Percentiles rank a stretch among this genome's conserved stretches.
Evolutionary conservation across 805 yeast species (phyloP).

Genomic region (Candida ovalis): DNA sequence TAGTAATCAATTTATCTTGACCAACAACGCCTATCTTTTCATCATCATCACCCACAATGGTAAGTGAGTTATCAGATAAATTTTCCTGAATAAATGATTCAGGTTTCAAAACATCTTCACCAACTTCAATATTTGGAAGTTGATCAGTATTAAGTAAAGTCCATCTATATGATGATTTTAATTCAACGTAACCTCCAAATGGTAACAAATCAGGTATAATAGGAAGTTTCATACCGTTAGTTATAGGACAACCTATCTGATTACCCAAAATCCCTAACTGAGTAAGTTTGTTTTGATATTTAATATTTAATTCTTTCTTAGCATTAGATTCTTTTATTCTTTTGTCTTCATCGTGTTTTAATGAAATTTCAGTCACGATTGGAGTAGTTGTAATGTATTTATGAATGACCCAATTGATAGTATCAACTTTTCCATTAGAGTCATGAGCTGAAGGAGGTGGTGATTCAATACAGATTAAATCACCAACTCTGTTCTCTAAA

Average conservation of each 20-base stretch:
- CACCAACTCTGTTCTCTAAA: conserved; percentile 47
- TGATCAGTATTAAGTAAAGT: conserved; percentile 20
- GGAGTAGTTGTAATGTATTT: conserved; percentile 49
- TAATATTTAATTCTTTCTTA: conserved; percentile 19
- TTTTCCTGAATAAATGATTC: conserved; percentile 34
- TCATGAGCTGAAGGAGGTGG: conserved; percentile 21
- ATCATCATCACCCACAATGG: not conserved
- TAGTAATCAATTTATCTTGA: conserved; percentile 41
- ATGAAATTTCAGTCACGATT: conserved; percentile 27
- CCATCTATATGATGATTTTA: conserved; percentile 35
- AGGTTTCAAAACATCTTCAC: conserved; percentile 44
- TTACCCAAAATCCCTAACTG: conserved; percentile 11
- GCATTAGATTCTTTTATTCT: conserved; percentile 17
- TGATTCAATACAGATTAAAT: conserved; percentile 45
- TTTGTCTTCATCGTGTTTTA: conserved; percentile 30
- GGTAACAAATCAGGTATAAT: conserved; percentile 43
- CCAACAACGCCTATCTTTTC: conserved; percentile 46
- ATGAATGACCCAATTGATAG: conserved; percentile 44
- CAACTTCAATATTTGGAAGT: conserved; percentile 40
- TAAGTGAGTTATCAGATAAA: not conserved
- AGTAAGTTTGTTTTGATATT: conserved; percentile 11
- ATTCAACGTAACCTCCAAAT: conserved; percentile 55
- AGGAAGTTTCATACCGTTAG: conserved; percentile 54
- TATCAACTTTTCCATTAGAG: conserved; percentile 2
- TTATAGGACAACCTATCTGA: conserved; percentile 34